Conservation (phyloP, 768 basidiomycete genomes). For the Suillus plorans region DNA sequence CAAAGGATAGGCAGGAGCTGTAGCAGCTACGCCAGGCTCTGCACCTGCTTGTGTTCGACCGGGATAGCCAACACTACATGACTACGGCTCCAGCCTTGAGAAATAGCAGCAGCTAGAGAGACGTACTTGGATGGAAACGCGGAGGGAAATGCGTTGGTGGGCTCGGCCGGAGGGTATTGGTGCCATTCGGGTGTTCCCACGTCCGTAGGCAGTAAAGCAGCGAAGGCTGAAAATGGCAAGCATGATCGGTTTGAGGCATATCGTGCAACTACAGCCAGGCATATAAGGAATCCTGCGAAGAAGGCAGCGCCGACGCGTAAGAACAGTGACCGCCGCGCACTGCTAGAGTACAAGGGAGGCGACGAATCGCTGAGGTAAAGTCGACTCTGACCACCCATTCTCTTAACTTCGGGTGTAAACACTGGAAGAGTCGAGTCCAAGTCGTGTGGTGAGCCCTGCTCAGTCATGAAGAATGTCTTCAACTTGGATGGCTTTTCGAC, state of each 20-base stretch:
- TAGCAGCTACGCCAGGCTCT: conserved; percentile 41
- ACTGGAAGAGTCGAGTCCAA: background rate
- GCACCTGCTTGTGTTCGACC: conserved; percentile 26
- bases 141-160: conserved; percentile 66
- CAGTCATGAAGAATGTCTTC: background rate
- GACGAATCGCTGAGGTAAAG: background rate
- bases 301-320: conserved; percentile 11
- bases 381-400: background rate
- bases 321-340: background rate
- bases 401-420: background rate
- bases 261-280: conserved; percentile 11
- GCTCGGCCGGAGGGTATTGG: conserved; percentile 63
- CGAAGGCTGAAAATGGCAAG: background rate
- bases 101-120: background rate
- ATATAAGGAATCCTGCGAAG: conserved; percentile 13
- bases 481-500: background rate
- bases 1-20: conserved; percentile 70
- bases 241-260: conserved; percentile 8
- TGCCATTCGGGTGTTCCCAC: conserved; percentile 70
- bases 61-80: conserved; percentile 26
- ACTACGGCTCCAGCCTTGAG: conserved; percentile 11
- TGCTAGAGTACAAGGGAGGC: background rate
- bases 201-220: conserved; percentile 17
- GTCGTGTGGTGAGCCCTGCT: background rate
- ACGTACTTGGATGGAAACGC: conserved; percentile 58